These are phyloP conservation scores for Przewalskia tangutica DNA, from an alignment of 257 asterid species.

Conservation along the genomic window DNA sequence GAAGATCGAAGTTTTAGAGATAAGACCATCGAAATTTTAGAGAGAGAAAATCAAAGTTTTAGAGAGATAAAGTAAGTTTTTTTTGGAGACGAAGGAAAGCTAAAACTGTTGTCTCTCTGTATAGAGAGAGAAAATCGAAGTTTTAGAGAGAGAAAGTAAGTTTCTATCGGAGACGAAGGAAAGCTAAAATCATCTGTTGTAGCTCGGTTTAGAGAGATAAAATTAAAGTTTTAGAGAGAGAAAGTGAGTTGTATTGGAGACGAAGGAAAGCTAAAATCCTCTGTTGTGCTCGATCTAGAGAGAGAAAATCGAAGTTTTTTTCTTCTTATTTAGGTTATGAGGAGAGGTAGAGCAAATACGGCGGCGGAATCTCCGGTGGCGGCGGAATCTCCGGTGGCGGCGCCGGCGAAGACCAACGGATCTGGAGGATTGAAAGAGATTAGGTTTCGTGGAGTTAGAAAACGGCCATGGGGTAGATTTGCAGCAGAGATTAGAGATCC, in stretches of 20 bases:
- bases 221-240: background rate
- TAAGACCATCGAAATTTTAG: no score
- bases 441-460: conserved; percentile 10
- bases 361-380: conserved; percentile 16
- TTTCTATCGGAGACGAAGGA: no score
- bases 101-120: background rate
- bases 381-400: conserved; percentile 9
- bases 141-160: background rate
- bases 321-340: conserved; percentile 17
- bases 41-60: no score
- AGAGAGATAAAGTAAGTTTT: background rate
- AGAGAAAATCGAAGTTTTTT: conserved; percentile 26
- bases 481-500: conserved; percentile 15
- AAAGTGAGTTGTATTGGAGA: background rate
- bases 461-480: conserved; percentile 7
- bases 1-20: background rate
- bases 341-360: conserved; percentile 1
- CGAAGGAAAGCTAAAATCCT: background rate
- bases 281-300: background rate
- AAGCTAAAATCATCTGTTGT: no score
- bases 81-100: background rate
- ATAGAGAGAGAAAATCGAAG: no score
- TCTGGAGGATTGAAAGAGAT: conserved; percentile 4
- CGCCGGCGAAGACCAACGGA: background rate
- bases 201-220: background rate